Evolutionary conservation across 495 filamentous ascomycete genomes (phyloP), one percentile per base, ranked within the genome.

Genomic region (Daldinia vernicosa): DNA sequence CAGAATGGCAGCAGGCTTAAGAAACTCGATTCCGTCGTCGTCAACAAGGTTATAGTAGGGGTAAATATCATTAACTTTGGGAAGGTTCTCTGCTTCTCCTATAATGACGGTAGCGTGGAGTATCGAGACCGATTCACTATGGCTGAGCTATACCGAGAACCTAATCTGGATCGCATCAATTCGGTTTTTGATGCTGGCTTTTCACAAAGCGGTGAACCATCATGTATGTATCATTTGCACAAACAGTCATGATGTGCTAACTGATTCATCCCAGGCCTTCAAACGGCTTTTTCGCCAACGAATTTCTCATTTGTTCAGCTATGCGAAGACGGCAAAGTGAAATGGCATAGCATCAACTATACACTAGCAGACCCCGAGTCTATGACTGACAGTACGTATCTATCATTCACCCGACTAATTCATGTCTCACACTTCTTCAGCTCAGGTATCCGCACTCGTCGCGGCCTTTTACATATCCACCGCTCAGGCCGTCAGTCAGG

Each of bases 91-190:
- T 90, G 88, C 50, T 80, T 96, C 58, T 84, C 84, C 11, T 90
- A 90, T 58, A 90, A 90, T 69, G 93, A 95, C 71, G 92, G 93
- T 15, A 90, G 89, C 0, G 82, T 94, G 28, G 86, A 93, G 56
- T 92, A 94, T 76, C 89, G 92, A 53, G 89, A 95, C 65, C 86
- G 92, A 11, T 80, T 83, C 59, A 91, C 88, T 4, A 88, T 95
- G 88, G 78, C 84, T 1, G 79, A 87, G 39, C 83, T 94, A 1
- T 88, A 84, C 64, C 83, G 85, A 11, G 83, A 91, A 60, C 82
- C 83, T n/a, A 88, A 90, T 73, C 64, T 85, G 11, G 86, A 87
- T 52, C 87, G 82, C 24, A 89, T 95, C 50, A 47, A 68, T 45
- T 74, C 74, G 22, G 56, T 77, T 30, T 51, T 76, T 24, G 70